Base-by-base conservation (phyloP, 2,329 filamentous ascomycete genomes). In the Colletotrichum truncatum region DNA sequence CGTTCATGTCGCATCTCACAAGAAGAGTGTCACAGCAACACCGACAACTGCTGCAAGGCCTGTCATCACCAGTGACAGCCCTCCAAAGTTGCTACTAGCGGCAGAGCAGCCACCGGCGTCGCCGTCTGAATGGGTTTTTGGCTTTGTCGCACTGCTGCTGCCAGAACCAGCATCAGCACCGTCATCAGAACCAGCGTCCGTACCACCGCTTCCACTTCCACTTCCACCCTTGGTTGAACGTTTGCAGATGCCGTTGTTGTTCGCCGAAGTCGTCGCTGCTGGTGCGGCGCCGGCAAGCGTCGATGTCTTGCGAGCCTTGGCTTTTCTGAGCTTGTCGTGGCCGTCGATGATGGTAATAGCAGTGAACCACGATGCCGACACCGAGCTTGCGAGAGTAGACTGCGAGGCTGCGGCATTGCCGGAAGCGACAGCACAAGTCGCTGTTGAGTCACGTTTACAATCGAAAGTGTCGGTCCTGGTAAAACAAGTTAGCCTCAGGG, bases 271-370 rank as follows among this genome's bases (percentile, higher is more conserved):
- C 1, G 43, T 32, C 25, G 56, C 30, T 2, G 48, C 43, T 10
- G 61, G 23, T 18, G 48, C 49, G 48, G 43, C 9, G 9, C 38
- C 3, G 51, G 12, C 14, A 51, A 45, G 2, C 7, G 30, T n/a
- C 14, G 28, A 34, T 6, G 36, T 38, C 12, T n/a, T 10, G 6
- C 18, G 18, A 9, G n/a, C 9, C 21, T 32, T 46, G 1, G 55
- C 23, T n/a, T 18, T 52, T 6, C 12, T 38, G 25, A 64, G 48
- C 7, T 64, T 66, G 11, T 64, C 59, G 26, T 39, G 36, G 1
- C 64, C 64, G 11, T 14, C 43, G 2, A 66, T 39, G 46, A 66
- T 48, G 4, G 64, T 66, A 39, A 66, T 54, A n/a, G 64, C 64
- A 18, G 58, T 64, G 38, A 58, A 54, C 46, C 58, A 58, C 46